Evolutionary conservation across 352 stramenopile genomes (phyloP), one percentile per base, ranked within the genome.

Genomic region (Phytophthora syringae): DNA sequence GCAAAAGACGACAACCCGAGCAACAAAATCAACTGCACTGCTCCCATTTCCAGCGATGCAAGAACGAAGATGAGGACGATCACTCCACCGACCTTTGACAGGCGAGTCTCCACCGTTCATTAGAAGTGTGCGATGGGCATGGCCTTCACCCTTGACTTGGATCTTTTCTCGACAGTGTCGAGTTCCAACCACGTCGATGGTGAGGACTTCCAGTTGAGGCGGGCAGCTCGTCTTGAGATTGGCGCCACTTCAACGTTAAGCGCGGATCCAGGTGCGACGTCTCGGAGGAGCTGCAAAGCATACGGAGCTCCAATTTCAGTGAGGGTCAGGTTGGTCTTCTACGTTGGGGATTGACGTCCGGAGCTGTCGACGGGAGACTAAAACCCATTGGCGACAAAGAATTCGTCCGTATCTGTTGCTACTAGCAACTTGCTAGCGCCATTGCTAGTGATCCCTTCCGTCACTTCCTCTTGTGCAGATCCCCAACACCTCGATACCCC

Each of bases 401-500:
- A n/a, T n/a, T n/a, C n/a, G n/a, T n/a, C n/a, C n/a, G n/a, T n/a
- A n/a, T n/a, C n/a, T n/a, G n/a, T n/a, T n/a, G n/a, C n/a, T n/a
- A n/a, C n/a, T n/a, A n/a, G n/a, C n/a, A n/a, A n/a, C n/a, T n/a
- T n/a, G n/a, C n/a, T n/a, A n/a, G n/a, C n/a, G n/a, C n/a, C n/a
- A n/a, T n/a, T n/a, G n/a, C 30, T 43, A 13, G 44, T 58, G 52
- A 44, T 64, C 45, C 24, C 39, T 24, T 45, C 48, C 24, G 13
- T 63, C 58, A 72, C 45, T 72, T 63, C 39, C 43, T 16, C 43
- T 63, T 67, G 24, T n/a, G 15, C 54, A 51, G 44, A n/a, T 18
- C 7, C 5, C n/a, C n/a, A 10, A 25, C 28, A 30, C 39, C 39
- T 45, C 39, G 16, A 42, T 24, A 10, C 39, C 39, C 10, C n/a